Percentiles rank a stretch among this genome's conserved stretches.
Evolutionary conservation across 345 rosid species (phyloP).

Genomic region (Camelina laxa): DNA sequence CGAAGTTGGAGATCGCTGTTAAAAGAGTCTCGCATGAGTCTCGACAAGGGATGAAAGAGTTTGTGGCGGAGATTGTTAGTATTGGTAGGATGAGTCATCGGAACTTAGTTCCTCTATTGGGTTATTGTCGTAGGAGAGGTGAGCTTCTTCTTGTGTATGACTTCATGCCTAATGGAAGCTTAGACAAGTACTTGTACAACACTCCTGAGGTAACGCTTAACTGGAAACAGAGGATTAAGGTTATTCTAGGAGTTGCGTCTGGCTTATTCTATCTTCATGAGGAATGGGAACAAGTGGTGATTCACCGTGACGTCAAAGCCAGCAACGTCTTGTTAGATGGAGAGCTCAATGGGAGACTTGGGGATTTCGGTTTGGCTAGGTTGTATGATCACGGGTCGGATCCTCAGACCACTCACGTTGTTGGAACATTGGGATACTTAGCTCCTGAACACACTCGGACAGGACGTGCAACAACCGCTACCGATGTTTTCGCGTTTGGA

Average conservation of each 20-base stretch:
- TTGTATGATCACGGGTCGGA: conserved; percentile 79
- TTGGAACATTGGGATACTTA: conserved; percentile 88
- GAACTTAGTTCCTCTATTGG: conserved; percentile 80
- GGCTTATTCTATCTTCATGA: conserved; percentile 87
- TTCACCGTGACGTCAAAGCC: conserved; percentile 89
- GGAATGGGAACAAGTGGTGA: conserved; percentile 86
- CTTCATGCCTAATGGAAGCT: conserved; percentile 91
- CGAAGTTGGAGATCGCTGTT: conserved; percentile 70
- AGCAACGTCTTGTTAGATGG: conserved; percentile 80
- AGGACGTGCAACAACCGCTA: conserved; percentile 72
- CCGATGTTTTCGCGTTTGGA: conserved; percentile 92
- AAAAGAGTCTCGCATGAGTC: conserved; percentile 81
- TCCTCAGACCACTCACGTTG: conserved; percentile 83
- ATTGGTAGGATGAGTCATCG: conserved; percentile 92
- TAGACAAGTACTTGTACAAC: conserved; percentile 76
- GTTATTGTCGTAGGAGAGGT: conserved; percentile 75
- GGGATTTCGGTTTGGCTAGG: conserved; percentile 92
- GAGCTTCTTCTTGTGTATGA: conserved; percentile 86
- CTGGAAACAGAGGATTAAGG: conserved; percentile 81
- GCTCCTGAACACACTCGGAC: conserved; percentile 89
- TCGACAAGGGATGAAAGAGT: conserved; percentile 83
- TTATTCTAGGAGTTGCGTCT: conserved; percentile 75
- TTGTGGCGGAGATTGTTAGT: conserved; percentile 81
- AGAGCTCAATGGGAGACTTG: conserved; percentile 80
- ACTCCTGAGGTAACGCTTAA: conserved; percentile 52